Percentiles rank a stretch among this genome's conserved stretches.
These are phyloP conservation scores for Solanum clarkiae DNA, from an alignment of 257 asterid species.

Conservation along the genomic window DNA sequence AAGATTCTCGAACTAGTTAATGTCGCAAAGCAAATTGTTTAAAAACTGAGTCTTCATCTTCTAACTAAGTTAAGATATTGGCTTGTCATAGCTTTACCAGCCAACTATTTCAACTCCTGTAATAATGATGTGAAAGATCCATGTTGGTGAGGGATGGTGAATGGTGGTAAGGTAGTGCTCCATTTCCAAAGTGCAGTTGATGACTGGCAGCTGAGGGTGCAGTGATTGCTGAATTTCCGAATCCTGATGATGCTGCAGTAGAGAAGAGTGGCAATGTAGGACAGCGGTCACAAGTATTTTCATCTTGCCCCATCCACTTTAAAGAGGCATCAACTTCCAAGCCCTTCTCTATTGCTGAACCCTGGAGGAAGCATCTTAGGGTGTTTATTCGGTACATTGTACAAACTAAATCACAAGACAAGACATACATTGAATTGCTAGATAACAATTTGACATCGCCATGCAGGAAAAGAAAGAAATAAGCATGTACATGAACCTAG, in stretches of 20 bases:
- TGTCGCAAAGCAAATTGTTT: neutral
- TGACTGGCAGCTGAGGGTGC: slow-evolving; percentile 16
- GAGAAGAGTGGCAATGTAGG: slow-evolving; percentile 36
- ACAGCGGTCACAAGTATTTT: slow-evolving; percentile 11
- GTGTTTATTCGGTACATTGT: neutral
- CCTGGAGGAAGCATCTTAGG: slow-evolving; percentile 30
- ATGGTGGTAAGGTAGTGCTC: slow-evolving; percentile 18
- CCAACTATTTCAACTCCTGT: slow-evolving; percentile 20
- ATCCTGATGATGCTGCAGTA: slow-evolving; percentile 99
- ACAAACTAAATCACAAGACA: neutral
- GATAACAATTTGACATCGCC: neutral
- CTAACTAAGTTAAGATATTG: neutral
- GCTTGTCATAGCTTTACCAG: neutral
- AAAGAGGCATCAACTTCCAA: slow-evolving; percentile 28
- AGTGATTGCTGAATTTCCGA: slow-evolving; percentile 39
- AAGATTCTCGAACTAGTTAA: neutral
- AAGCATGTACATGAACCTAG: neutral
- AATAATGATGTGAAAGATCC: slow-evolving; percentile 22
- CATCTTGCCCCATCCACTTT: slow-evolving; percentile 30
- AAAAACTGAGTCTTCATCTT: neutral
- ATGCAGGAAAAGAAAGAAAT: neutral
- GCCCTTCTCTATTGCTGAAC: slow-evolving; percentile 51
- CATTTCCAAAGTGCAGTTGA: slow-evolving; percentile 19
- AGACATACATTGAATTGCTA: neutral
- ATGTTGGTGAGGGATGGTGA: slow-evolving; percentile 20